Evolutionary conservation across 2,329 filamentous ascomycete species (phyloP), one percentile per base, ranked within the genome.

Genomic region (Aspergillus persii): DNA sequence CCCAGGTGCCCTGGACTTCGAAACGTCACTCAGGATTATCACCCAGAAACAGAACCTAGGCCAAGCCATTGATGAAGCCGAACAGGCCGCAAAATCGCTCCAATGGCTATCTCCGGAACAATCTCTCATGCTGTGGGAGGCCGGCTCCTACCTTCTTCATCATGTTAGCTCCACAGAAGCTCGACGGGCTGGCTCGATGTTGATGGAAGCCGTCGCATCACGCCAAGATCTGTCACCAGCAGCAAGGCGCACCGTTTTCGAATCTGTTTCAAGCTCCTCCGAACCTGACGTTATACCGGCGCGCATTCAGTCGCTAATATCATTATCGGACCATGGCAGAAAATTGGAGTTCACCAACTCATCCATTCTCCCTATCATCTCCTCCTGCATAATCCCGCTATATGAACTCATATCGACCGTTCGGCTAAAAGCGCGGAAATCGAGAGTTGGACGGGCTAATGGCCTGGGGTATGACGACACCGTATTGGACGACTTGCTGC

Each of bases 261-360:
- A 74, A 54, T 71, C 69, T 3, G 74, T 79, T 58, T 70, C 72
- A 5, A 64, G 63, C 9, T 65, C 71, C 7, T 71, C 73, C 2
- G 68, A 71, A 15, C 63, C 71, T 12, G 76, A 78, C 54, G 69
- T 76, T 41, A 71, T 78, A 51, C 71, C 76, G 18, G 65, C 73
- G 11, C 73, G 73, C 3, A 70, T 78, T 12, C 73, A 76, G 50
- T 69, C 76, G 1, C 69, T 79, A 57, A 73, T 77, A 33, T 67
- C 69, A 5, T 65, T 79, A 44, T 76, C 76, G n/a, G 76, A 79
- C 53, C 75, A 79, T 68, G 76, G 76, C 50, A 71, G 76, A 50
- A 78, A 77, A 58, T 59, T 78, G 47, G 76, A 79, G 33, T 78
- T 77, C 62, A 68, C 74, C 30, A 67, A 69, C 33, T 69, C 70